These are phyloP conservation scores for Balamuthia mandrillaris DNA, from an alignment of 208 protist species.

Conservation along the genomic window DNA sequence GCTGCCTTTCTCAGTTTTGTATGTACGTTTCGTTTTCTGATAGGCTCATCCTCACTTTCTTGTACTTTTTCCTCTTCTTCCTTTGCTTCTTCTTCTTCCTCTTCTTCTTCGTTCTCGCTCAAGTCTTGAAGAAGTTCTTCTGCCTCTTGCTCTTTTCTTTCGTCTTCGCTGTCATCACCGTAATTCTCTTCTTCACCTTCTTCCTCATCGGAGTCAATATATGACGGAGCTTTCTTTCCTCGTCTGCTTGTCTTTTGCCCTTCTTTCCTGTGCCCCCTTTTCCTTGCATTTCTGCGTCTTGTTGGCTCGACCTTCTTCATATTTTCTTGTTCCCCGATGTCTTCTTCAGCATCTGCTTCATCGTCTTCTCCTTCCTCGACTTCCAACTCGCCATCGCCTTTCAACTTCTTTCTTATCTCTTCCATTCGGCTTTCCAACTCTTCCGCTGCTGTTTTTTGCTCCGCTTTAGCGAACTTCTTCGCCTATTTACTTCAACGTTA, in stretches of 20 bases:
- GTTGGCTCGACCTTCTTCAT: too few relatives aligned
- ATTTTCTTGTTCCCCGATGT: too few relatives aligned
- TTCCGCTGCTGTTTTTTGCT: not conserved
- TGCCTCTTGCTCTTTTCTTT: not conserved
- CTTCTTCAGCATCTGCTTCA: too few relatives aligned
- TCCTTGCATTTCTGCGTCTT: too few relatives aligned
- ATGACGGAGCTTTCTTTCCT: not conserved
- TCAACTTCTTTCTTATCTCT: not conserved
- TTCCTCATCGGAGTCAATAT: not conserved
- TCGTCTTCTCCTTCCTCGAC: too few relatives aligned
- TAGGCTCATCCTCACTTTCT: not conserved
- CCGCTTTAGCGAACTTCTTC: not conserved
- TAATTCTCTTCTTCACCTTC: not conserved
- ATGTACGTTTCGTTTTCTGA: not conserved
- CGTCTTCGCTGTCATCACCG: not conserved
- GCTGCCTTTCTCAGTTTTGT: not conserved
- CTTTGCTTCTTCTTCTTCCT: not conserved
- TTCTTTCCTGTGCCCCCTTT: not conserved
- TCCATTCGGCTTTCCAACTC: slow-evolving; percentile 18
- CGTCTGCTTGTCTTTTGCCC: not conserved
- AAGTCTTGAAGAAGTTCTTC: not conserved
- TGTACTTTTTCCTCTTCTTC: not conserved
- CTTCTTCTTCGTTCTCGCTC: not conserved
- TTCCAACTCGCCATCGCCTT: not conserved
- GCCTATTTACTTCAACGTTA: too few relatives aligned